These are phyloP conservation scores for Ophiobolus disseminans DNA, from an alignment of 2,329 filamentous ascomycete species.

Conservation along the genomic window DNA sequence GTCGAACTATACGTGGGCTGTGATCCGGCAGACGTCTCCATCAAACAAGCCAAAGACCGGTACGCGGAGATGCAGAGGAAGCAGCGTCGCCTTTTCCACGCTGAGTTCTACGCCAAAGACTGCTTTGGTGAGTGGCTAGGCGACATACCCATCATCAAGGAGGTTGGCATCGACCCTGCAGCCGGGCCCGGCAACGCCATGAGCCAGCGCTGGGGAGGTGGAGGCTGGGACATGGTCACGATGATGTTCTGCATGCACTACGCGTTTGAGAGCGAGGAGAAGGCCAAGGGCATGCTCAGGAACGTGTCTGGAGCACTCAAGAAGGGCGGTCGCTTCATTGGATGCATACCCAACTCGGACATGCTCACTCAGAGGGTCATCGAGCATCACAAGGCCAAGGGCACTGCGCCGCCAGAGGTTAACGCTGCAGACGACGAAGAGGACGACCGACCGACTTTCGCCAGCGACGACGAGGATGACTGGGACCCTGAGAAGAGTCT, in stretches of 20 bases:
- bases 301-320: slow-evolving; percentile 91
- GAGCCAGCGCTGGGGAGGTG: slow-evolving; percentile 72
- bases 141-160: slow-evolving; percentile 78
- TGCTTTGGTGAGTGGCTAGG: slow-evolving; percentile 87
- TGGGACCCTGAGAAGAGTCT: slow-evolving; percentile 56
- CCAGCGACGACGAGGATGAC: slow-evolving; percentile 50
- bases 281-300: slow-evolving; percentile 88
- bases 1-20: slow-evolving; percentile 94
- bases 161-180: slow-evolving; percentile 85
- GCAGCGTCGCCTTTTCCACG: slow-evolving; percentile 73
- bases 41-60: slow-evolving; percentile 86
- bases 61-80: slow-evolving; percentile 75
- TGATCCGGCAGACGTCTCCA: slow-evolving; percentile 90
- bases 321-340: slow-evolving; percentile 93
- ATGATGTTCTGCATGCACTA: slow-evolving; percentile 99
- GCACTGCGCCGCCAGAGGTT: slow-evolving; percentile 47
- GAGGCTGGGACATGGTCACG: slow-evolving; percentile 89
- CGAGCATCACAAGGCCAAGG: slow-evolving; percentile 69
- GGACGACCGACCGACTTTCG: slow-evolving; percentile 45
- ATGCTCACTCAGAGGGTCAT: slow-evolving; percentile 82
- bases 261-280: slow-evolving; percentile 90
- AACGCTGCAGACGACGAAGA: slow-evolving; percentile 30
- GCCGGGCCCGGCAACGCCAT: slow-evolving; percentile 65
- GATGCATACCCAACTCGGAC: slow-evolving; percentile 96
- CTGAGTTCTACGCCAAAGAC: slow-evolving; percentile 88